Conservation (phyloP, 2,329 filamentous ascomycete genomes). For the Fusarium illudens region DNA sequence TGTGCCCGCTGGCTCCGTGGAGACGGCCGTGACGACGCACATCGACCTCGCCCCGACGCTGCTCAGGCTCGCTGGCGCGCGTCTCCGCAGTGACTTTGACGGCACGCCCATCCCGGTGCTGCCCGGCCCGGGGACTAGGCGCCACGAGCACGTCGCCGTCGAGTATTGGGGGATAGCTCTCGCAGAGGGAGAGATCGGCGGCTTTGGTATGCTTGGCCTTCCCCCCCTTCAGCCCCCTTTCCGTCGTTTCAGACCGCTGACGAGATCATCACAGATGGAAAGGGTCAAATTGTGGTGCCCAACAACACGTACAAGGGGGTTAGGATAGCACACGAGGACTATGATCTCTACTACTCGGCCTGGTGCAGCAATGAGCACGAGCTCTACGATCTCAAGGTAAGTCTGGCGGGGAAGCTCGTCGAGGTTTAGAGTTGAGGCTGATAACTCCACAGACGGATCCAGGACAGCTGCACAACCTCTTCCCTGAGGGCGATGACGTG, state of each 20-base stretch:
- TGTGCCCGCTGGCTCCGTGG: constrained; percentile 50
- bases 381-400: constrained; percentile 67
- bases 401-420: background rate
- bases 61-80: constrained; percentile 54
- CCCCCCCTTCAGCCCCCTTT: background rate
- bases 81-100: constrained; percentile 61
- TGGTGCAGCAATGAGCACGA: constrained; percentile 76
- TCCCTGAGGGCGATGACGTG: background rate
- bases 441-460: constrained; percentile 56
- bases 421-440: background rate
- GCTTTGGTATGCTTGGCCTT: constrained; percentile 33
- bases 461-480: constrained; percentile 59
- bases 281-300: constrained; percentile 16
- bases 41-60: constrained; percentile 71
- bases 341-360: constrained; percentile 71
- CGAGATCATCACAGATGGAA: constrained; percentile 21
- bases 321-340: constrained; percentile 61
- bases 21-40: constrained; percentile 64
- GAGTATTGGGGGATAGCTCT: constrained; percentile 63
- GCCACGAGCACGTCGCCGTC: constrained; percentile 64
- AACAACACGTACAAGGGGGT: constrained; percentile 70
- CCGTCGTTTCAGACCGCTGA: constrained; percentile 5
- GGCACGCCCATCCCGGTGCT: constrained; percentile 61
- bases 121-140: constrained; percentile 36
- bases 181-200: constrained; percentile 48